Evolutionary conservation across 148 eudicot species (phyloP).

Genomic region (Fagopyrum tataricum): DNA sequence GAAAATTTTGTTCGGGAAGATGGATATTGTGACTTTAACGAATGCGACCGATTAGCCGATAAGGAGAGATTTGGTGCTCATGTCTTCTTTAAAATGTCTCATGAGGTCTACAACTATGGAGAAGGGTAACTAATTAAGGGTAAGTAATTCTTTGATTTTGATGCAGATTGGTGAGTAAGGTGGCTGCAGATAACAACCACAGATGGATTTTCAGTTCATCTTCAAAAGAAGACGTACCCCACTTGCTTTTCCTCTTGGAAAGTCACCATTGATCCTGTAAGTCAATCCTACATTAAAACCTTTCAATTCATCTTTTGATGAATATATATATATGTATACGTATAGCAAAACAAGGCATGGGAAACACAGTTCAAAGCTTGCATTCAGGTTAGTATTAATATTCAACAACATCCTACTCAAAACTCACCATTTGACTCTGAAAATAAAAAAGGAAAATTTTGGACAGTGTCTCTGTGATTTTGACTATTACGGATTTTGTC

Average conservation of each 20-base stretch:
- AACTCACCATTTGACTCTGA: background rate
- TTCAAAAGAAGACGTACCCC: conserved; percentile 80
- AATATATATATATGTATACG: too few species aligned
- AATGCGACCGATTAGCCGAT: conserved; percentile 56
- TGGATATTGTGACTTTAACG: conserved; percentile 91
- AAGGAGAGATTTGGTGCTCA: conserved; percentile 31
- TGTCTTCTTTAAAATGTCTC: conserved; percentile 96
- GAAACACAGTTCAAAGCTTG: conserved; percentile 90
- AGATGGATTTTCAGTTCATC: conserved; percentile 88
- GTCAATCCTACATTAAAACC: conserved; percentile 8
- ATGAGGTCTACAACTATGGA: conserved; percentile 97
- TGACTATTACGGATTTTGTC: too few species aligned
- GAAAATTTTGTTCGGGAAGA: conserved; percentile 97
- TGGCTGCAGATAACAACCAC: conserved; percentile 92
- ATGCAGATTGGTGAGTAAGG: conserved; percentile 86
- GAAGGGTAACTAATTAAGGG: conserved; percentile 98
- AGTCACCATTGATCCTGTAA: conserved; percentile 82
- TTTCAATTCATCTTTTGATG: background rate
- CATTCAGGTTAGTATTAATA: conserved; percentile 4
- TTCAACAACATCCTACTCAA: background rate
- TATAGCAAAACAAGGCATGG: conserved; percentile 95
- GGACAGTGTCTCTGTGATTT: too few species aligned
- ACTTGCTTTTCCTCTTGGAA: conserved; percentile 97
- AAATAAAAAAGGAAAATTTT: too few species aligned
- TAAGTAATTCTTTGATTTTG: background rate